Conservation (phyloP, 345 rosid genomes). For the Bruguiera sexangula region DNA sequence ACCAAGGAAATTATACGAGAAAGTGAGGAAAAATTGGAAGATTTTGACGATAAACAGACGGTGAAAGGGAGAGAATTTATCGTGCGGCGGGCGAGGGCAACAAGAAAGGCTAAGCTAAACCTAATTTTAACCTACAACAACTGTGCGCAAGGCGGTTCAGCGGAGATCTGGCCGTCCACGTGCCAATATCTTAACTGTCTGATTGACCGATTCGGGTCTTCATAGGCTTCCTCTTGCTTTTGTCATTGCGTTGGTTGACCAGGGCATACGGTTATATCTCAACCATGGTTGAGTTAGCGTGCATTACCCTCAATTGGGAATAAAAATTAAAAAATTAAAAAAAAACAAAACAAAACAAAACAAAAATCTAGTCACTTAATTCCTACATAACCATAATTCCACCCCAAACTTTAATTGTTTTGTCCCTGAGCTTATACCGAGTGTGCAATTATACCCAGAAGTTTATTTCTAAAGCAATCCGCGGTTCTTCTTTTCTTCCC, state of each 20-base stretch:
- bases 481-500: no score
- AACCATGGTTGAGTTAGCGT: conserved; percentile 46
- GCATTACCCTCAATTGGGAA: not conserved
- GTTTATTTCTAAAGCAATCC: no score
- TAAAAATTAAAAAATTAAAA: no score
- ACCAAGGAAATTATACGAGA: conserved; percentile 1
- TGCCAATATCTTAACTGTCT: conserved; percentile 26
- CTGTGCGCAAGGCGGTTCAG: conserved; percentile 20
- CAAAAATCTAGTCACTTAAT: no score
- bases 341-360: no score
- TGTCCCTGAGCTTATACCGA: no score
- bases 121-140: conserved; percentile 41
- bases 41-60: not conserved
- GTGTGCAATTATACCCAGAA: no score
- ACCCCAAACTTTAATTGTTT: no score
- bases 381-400: no score
- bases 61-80: not conserved
- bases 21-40: not conserved
- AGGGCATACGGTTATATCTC: conserved; percentile 19
- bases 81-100: no score
- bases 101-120: conserved; percentile 24
- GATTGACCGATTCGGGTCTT: conserved; percentile 7
- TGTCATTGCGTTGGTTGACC: not conserved
- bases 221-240: no score
- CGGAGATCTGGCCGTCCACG: conserved; percentile 46